Base-by-base conservation (phyloP, 371 early-diverging fungal species). In the Circinella minor region DNA sequence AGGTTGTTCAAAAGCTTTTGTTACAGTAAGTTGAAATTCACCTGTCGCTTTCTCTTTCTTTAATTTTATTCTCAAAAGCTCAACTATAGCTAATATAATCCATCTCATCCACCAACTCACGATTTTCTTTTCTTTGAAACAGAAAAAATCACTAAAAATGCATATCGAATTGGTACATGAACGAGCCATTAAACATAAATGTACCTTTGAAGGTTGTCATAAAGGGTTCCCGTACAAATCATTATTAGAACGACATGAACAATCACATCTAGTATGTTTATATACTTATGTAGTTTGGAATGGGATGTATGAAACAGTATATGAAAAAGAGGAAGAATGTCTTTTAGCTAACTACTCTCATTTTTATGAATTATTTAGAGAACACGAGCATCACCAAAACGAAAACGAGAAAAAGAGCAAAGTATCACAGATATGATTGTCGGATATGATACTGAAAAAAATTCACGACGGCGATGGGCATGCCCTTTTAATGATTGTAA, bases 201-300 rank as follows among this genome's bases (percentile, higher is more conserved):
- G 89, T 70, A 70, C 73, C 11, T 64, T 77, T 48, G 81, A 78
- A 10, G 80, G 76, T 1, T 92, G 92, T 67, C 72, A 55, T 8
- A 77, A 80, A 55, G 74, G 75, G 4, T 92, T 90, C 65, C 78
- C 82, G 6, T 88, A 83, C 69, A 86, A 85, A 65, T 89, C 88
- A n/a, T 71, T 87, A 11, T 72, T 88, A 1, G 76, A 81, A 36
- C 72, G 81, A 18, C 90, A 91, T 68, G 51, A 69, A 63, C 61
- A 73, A 39, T 68, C 76, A 9, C 84, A 71, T 73, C 74, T 65
- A 69, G 71, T 75, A 63, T 68, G 73, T 62, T 38, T 46, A 34
- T 11, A 38, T 47, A 18, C 18, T 63, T 11, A 47, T 38, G 18
- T 27, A 27, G 2, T 27, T 27, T 27, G 27, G 27, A 27, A 27